Evolutionary conservation across 2,329 filamentous ascomycete genomes (phyloP), one percentile per base, ranked within the genome.

Genomic region (Arthroderma uncinatum): DNA sequence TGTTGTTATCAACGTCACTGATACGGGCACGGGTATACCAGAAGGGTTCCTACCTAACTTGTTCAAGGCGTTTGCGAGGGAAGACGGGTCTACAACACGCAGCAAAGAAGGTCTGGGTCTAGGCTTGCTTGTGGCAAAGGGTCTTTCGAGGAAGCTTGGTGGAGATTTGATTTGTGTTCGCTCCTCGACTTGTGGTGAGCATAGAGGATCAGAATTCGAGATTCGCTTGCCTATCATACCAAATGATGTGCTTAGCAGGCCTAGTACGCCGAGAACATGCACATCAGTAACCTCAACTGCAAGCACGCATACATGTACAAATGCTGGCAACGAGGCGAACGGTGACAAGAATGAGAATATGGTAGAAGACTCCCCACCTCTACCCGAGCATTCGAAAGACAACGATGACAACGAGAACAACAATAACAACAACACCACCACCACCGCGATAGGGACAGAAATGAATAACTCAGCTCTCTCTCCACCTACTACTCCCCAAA

Each of bases 71-170:
- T 87, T 87, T 67, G 82, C 84, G 23, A 78, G 84, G 59, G 81
- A 86, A 68, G 84, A 88, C 66, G 78, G 82, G 54, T 86, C 84
- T 1, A 80, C 83, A 12, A 86, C 83, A 5, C 76, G 85, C 44
- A 79, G 80, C 60, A 84, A 80, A 65, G 85, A 88, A 67, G 85
- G 85, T 0, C 73, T 87, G 2, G 85, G 85, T 0, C 73, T 88
- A 5, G 84, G 85, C 28, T 71, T 88, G 9, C 76, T 87, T 65
- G 85, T 87, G n/a, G 85, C 84, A 0, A 87, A 87, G 69, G 84
- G 84, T 2, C 75, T 87, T 48, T 82, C 84, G 4, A 77, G 84
- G 56, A 85, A 83, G 66, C 78, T 87, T 57, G 83, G 84, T 25
- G 85, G 85, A 14, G 84, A 87, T 68, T 71, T 88, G 19, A 78